Percentiles rank a stretch among this genome's conserved stretches.
phyloP scores from a whole-genome alignment of 352 stramenopile species.

The Globisporangium megalacanthum region DNA sequence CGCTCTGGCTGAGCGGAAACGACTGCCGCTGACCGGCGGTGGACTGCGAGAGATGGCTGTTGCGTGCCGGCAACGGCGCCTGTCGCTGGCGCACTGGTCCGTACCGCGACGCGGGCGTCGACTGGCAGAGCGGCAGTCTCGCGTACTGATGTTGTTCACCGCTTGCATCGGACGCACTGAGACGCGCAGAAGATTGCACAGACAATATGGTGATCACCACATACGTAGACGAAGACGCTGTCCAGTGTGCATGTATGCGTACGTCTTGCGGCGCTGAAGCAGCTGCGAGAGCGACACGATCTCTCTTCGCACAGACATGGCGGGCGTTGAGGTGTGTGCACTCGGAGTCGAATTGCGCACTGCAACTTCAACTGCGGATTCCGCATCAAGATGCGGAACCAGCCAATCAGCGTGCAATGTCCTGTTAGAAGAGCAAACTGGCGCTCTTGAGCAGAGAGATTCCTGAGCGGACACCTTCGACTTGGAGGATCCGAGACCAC shows the following conservation, averaged over 20 bases:
- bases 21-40: background rate
- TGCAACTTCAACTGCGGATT: constrained; percentile 12
- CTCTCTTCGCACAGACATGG: constrained; percentile 61
- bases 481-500: background rate
- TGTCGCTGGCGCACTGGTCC: constrained; percentile 7
- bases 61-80: constrained; percentile 6
- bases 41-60: constrained; percentile 1
- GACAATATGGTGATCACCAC: too few species aligned
- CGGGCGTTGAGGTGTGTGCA: background rate
- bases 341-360: constrained; percentile 4
- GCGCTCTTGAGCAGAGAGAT: constrained; percentile 10
- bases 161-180: constrained; percentile 1
- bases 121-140: constrained; percentile 5
- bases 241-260: constrained; percentile 3
- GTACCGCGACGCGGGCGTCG: constrained; percentile 9
- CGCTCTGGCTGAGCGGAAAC: constrained; percentile 4
- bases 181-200: constrained; percentile 2
- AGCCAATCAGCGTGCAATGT: constrained; percentile 10
- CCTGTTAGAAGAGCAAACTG: constrained; percentile 4
- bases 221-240: constrained; percentile 10
- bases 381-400: background rate
- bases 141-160: background rate
- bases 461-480: background rate
- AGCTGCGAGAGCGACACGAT: constrained; percentile 72
- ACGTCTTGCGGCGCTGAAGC: constrained; percentile 45